phyloP scores from a whole-genome alignment of 2,329 filamentous ascomycete genomes.

The Aspergillus fijiensis region DNA sequence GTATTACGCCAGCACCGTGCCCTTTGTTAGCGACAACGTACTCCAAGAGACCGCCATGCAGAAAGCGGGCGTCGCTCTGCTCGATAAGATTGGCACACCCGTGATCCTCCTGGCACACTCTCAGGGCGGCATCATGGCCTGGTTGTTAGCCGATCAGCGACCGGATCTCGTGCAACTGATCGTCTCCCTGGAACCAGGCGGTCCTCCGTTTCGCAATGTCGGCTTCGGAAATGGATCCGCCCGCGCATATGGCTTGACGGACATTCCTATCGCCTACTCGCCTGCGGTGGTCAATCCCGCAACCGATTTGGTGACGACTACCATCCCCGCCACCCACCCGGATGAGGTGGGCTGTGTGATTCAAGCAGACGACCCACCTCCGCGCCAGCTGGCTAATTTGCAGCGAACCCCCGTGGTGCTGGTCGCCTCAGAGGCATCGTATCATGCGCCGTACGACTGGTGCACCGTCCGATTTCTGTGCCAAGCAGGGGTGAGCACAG shows the following conservation, averaged over 20 bases:
- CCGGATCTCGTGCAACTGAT: slow-evolving; percentile 52
- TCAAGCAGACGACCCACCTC: slow-evolving; percentile 33
- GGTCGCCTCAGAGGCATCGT: slow-evolving; percentile 54
- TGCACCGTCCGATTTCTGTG: slow-evolving; percentile 54
- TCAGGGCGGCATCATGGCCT: slow-evolving; percentile 47
- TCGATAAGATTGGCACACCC: slow-evolving; percentile 25
- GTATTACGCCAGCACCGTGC: slow-evolving; percentile 25
- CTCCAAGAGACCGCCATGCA: slow-evolving; percentile 21
- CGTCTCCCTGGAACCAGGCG: slow-evolving; percentile 54
- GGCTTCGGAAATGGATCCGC: slow-evolving; percentile 15
- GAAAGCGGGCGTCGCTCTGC: slow-evolving; percentile 20
- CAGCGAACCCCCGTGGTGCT: slow-evolving; percentile 50
- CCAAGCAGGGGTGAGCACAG: slow-evolving; percentile 51
- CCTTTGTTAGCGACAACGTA: slow-evolving; percentile 16
- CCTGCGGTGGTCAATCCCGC: slow-evolving; percentile 13
- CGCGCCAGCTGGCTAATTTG: slow-evolving; percentile 51
- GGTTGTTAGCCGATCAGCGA: slow-evolving; percentile 50
- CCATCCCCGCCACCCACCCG: slow-evolving; percentile 13
- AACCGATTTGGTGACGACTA: slow-evolving; percentile 15
- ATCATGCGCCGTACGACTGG: slow-evolving; percentile 57
- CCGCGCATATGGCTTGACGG: slow-evolving; percentile 21
- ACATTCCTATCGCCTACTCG: slow-evolving; percentile 19
- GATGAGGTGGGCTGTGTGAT: slow-evolving; percentile 35
- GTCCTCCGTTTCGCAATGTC: slow-evolving; percentile 42
- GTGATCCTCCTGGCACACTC: slow-evolving; percentile 48